These are phyloP conservation scores for Trametes cingulata DNA, from an alignment of 768 basidiomycete species.

Conservation along the genomic window DNA sequence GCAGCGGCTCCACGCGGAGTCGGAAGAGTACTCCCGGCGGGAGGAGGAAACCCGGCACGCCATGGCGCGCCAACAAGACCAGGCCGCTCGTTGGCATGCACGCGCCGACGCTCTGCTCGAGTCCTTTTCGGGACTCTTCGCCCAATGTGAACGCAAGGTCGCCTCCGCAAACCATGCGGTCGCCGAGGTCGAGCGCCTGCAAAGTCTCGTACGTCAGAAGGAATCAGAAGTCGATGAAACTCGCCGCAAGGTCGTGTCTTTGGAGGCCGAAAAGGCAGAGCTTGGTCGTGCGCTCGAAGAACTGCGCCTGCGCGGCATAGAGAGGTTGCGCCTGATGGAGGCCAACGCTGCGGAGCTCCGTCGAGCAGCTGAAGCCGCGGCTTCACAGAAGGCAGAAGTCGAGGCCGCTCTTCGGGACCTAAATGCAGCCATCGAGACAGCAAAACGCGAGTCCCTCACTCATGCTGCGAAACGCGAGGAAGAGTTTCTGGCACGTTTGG, in stretches of 20 bases:
- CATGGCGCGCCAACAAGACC: slow-evolving; percentile 32
- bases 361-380: neutral
- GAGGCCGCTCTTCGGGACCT: neutral
- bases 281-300: neutral
- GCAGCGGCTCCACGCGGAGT: slow-evolving; percentile 19
- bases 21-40: slow-evolving; percentile 29
- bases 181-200: neutral
- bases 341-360: neutral
- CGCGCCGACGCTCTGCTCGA: slow-evolving; percentile 33
- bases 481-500: slow-evolving; percentile 8
- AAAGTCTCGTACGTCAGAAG: neutral
- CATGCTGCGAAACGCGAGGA: neutral
- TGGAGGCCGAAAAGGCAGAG: neutral
- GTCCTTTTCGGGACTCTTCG: slow-evolving; percentile 32
- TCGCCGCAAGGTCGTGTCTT: neutral
- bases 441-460: neutral
- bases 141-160: slow-evolving; percentile 25
- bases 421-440: neutral
- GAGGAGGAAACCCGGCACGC: slow-evolving; percentile 29
- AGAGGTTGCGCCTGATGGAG: neutral
- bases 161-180: slow-evolving; percentile 6
- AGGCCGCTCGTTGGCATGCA: slow-evolving; percentile 24
- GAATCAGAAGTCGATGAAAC: neutral
- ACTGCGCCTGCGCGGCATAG: neutral
- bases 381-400: neutral